Conservation (phyloP, 495 filamentous ascomycete species). For the Penicillium maclennaniae region DNA sequence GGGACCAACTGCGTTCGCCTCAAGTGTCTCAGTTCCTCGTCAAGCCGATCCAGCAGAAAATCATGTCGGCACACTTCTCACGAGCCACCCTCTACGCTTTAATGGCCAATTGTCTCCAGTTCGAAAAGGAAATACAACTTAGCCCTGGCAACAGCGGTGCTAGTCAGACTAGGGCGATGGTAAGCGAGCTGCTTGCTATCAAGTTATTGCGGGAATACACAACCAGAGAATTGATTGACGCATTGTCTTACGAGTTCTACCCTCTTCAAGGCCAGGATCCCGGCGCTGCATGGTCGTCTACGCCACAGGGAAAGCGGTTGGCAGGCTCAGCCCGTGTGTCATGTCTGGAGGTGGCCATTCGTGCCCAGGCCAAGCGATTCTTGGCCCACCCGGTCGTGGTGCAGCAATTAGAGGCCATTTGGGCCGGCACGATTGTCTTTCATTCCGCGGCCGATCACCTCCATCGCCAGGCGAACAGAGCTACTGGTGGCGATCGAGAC, state of each 20-base stretch:
- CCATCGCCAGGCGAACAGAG: slow-evolving; percentile 51
- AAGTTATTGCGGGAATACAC: slow-evolving; percentile 84
- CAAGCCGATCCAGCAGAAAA: slow-evolving; percentile 85
- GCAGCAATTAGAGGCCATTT: slow-evolving; percentile 90
- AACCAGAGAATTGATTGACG: slow-evolving; percentile 84
- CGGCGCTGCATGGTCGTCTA: slow-evolving; percentile 30
- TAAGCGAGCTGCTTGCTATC: slow-evolving; percentile 89
- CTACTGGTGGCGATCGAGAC: slow-evolving; percentile 24
- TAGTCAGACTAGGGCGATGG: slow-evolving; percentile 75
- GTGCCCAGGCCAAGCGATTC: slow-evolving; percentile 84
- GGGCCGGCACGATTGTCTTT: slow-evolving; percentile 91
- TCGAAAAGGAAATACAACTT: slow-evolving; percentile 76
- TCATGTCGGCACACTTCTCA: slow-evolving; percentile 73
- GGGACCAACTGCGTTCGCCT: slow-evolving; percentile 91
- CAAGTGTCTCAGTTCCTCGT: slow-evolving; percentile 93
- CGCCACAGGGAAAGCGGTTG: slow-evolving; percentile 32
- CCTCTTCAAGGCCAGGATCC: slow-evolving; percentile 76
- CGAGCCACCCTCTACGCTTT: slow-evolving; percentile 83
- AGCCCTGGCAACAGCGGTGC: slow-evolving; percentile 80
- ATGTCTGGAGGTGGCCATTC: slow-evolving; percentile 85
- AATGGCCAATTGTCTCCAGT: slow-evolving; percentile 91
- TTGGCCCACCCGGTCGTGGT: slow-evolving; percentile 85
- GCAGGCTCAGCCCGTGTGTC: slow-evolving; percentile 70
- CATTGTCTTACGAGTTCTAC: slow-evolving; percentile 89
- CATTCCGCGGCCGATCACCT: slow-evolving; percentile 79